A percentile compares a stretch with the other conserved stretches of the same genome.
Conservation (phyloP, 2,329 filamentous ascomycete species). For the Arthrobotrys entomopaga region DNA sequence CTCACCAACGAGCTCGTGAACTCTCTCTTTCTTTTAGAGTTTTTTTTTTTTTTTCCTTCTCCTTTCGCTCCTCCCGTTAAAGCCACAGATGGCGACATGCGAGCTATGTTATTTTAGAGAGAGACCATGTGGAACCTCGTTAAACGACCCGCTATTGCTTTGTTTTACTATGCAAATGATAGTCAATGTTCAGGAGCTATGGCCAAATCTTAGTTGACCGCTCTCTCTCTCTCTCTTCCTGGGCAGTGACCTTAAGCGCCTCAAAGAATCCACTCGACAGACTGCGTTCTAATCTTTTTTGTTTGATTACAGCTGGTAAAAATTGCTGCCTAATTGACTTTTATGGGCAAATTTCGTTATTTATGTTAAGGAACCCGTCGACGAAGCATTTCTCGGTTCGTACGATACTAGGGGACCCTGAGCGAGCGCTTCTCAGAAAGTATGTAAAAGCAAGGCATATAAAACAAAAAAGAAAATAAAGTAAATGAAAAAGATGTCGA, state of each 20-base stretch:
- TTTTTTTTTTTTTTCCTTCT: constrained; percentile 14
- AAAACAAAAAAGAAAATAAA: background rate
- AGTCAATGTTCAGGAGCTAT: constrained; percentile 1
- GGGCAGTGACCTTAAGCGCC: background rate
- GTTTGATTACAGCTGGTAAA: constrained; percentile 23
- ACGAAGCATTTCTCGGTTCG: constrained; percentile 38
- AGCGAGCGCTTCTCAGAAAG: constrained; percentile 21
- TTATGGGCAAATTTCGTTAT: background rate
- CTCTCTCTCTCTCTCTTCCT: background rate
- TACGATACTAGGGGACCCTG: constrained; percentile 30
- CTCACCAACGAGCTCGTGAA: constrained; percentile 43
- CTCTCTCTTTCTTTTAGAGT: constrained; percentile 25
- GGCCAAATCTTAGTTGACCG: constrained; percentile 5
- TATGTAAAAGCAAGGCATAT: constrained; percentile 17
- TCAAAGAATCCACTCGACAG: background rate
- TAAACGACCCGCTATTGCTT: constrained; percentile 18
- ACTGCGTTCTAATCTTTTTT: background rate
- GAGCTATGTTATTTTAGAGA: constrained; percentile 5
- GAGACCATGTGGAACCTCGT: constrained; percentile 33
- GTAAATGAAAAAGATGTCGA: constrained; percentile 8
- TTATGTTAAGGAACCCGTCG: constrained; percentile 19
- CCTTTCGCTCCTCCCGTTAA: constrained; percentile 43
- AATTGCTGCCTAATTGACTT: constrained; percentile 42
- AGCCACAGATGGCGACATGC: constrained; percentile 51
- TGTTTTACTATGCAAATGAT: constrained; percentile 17